These are phyloP conservation scores for Pleoardoris graminearum DNA, from an alignment of 2,329 filamentous ascomycete species.

Conservation along the genomic window DNA sequence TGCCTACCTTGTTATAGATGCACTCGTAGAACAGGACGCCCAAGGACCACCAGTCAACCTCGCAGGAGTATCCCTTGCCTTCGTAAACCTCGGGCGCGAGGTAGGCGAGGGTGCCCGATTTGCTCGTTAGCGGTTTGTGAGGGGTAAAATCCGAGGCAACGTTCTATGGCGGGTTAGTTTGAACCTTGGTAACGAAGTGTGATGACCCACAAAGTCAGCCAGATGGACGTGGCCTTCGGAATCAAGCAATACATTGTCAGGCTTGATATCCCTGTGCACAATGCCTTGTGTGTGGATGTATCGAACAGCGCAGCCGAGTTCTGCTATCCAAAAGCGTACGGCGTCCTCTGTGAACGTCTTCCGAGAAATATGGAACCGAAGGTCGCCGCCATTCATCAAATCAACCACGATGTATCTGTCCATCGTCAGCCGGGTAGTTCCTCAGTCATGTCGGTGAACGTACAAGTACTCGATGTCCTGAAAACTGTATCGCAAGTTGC, in stretches of 20 bases:
- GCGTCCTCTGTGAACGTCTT: constrained; percentile 98
- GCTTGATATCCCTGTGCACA: constrained; percentile 49
- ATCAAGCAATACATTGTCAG: constrained; percentile 48
- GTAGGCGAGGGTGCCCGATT: constrained; percentile 94
- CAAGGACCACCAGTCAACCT: constrained; percentile 98
- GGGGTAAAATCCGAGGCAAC: constrained; percentile 92
- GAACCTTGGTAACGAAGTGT: neutral
- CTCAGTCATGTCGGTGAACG: constrained; percentile 38
- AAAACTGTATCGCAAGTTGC: constrained; percentile 97
- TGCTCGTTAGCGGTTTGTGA: constrained; percentile 83
- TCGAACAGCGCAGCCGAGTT: constrained; percentile 85
- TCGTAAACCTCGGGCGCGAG: constrained; percentile 93
- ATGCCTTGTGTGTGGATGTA: constrained; percentile 50
- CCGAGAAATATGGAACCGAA: constrained; percentile 95
- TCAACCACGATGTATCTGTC: constrained; percentile 87
- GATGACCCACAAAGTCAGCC: constrained; percentile 82
- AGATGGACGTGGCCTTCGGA: constrained; percentile 78
- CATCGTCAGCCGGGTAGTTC: constrained; percentile 16
- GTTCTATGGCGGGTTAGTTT: constrained; percentile 65
- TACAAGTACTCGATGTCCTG: constrained; percentile 99
- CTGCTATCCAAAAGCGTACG: constrained; percentile 94
- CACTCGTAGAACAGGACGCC: constrained; percentile 99
- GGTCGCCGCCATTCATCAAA: constrained; percentile 94
- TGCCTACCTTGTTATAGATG: constrained; percentile 92
- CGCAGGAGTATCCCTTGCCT: constrained; percentile 83